These are phyloP conservation scores for Ceratobasidium sp. DNA, from an alignment of 1,284 basidiomycete genomes.

Conservation along the genomic window DNA sequence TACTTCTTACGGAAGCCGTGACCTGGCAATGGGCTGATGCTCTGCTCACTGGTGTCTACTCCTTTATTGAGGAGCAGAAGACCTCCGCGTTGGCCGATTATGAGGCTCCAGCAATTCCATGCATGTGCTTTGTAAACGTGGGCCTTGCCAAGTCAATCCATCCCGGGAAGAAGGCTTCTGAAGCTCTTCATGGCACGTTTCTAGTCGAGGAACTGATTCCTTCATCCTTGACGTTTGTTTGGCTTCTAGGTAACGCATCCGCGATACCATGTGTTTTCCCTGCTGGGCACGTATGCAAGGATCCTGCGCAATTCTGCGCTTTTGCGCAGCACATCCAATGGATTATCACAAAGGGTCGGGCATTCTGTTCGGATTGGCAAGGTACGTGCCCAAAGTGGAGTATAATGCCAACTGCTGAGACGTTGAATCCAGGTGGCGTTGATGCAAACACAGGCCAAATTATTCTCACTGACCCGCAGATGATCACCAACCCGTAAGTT, in stretches of 20 bases:
- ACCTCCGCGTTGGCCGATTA: background rate
- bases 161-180: background rate
- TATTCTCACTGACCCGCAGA: background rate
- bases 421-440: too few species aligned
- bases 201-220: background rate
- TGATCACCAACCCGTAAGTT: background rate
- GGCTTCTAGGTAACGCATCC: background rate
- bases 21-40: background rate
- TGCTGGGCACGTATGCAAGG: background rate
- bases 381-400: background rate
- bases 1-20: background rate
- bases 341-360: constrained; percentile 18
- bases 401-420: background rate
- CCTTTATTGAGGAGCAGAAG: background rate
- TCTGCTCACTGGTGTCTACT: too few species aligned
- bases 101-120: background rate
- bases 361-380: constrained; percentile 24
- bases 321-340: constrained; percentile 31
- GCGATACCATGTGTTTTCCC: background rate
- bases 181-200: background rate
- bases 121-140: background rate
- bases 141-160: background rate
- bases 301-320: background rate
- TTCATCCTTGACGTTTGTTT: background rate
- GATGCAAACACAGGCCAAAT: too few species aligned